Conservation (phyloP, 305 asterid genomes). For the Fraxinus sp. region DNA sequence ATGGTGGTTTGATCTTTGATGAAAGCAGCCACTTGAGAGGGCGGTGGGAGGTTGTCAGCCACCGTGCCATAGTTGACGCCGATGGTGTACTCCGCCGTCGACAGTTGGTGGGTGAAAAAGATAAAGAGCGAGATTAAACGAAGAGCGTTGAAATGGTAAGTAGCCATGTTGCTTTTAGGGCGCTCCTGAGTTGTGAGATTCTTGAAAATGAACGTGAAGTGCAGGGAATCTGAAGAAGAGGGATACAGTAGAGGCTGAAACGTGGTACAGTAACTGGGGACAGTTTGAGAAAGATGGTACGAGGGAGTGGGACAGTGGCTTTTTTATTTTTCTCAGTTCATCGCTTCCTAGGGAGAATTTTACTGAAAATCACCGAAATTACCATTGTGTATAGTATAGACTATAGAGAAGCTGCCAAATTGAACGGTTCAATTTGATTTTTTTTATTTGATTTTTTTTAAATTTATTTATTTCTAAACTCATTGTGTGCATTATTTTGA, state of each 20-base stretch:
- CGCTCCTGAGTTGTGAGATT: not conserved
- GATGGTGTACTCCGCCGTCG: slow-evolving; percentile 29
- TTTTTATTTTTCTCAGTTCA: not conserved
- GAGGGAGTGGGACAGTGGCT: not conserved
- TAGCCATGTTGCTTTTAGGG: not conserved
- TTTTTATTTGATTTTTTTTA: too few species aligned
- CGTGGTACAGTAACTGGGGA: not conserved
- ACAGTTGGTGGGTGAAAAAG: slow-evolving; percentile 1
- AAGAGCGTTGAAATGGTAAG: not conserved
- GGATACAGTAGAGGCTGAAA: not conserved
- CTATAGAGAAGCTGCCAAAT: not conserved
- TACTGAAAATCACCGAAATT: not conserved
- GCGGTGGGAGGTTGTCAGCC: slow-evolving; percentile 61
- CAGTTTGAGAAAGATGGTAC: not conserved
- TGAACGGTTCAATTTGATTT: not conserved
- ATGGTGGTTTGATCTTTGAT: slow-evolving; percentile 39
- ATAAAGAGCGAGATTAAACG: slow-evolving; percentile 8
- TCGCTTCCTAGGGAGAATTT: not conserved
- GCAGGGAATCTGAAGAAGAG: not conserved
- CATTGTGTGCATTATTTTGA: too few species aligned
- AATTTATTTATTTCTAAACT: too few species aligned
- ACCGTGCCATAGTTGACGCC: slow-evolving; percentile 60
- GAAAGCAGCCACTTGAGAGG: slow-evolving; percentile 44
- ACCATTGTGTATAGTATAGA: not conserved
- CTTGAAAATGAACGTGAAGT: not conserved